Percentiles rank a stretch among this genome's conserved stretches.
phyloP scores from a whole-genome alignment of 192 early-diverging fungal genomes.

The Jimgerdemannia flammicorona region DNA sequence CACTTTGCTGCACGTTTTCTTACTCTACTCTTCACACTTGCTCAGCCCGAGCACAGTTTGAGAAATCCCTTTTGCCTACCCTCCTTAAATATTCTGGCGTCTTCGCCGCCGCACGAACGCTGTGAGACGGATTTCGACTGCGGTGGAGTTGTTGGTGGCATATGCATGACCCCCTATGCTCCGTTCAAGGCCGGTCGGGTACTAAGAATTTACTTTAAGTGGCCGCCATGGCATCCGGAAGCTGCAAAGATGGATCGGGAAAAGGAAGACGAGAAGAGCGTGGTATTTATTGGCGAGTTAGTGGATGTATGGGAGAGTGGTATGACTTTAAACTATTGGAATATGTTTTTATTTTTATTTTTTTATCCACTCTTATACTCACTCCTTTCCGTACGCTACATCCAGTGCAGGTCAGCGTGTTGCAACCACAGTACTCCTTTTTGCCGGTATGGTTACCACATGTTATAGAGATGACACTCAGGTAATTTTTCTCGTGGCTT shows the following conservation, averaged over 20 bases:
- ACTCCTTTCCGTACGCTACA: not conserved
- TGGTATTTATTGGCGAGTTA: conserved; percentile 64
- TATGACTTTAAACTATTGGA: conserved; percentile 16
- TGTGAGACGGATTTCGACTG: conserved; percentile 39
- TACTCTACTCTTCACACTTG: no score
- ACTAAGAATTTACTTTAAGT: conserved; percentile 49
- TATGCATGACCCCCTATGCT: conserved; percentile 56
- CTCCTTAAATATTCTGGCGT: conserved; percentile 33
- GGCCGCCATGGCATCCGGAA: conserved; percentile 27
- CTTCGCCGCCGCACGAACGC: conserved; percentile 12
- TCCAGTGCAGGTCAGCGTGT: conserved; percentile 57
- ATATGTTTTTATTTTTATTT: not conserved
- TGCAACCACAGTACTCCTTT: conserved; percentile 47
- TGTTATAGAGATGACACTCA: conserved; percentile 46
- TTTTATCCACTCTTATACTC: no score
- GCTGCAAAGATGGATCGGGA: not conserved
- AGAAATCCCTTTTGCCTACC: conserved; percentile 27
- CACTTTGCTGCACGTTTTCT: not conserved
- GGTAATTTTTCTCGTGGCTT: conserved; percentile 25
- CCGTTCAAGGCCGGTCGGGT: conserved; percentile 40
- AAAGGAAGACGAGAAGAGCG: conserved; percentile 30
- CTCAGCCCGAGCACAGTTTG: not conserved
- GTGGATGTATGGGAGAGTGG: conserved; percentile 69
- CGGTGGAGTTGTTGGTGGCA: not conserved
- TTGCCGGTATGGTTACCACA: conserved; percentile 58